Percentiles rank a stretch among this genome's conserved stretches.
Conservation (phyloP, 768 basidiomycete genomes). For the Boletus rubroflammeus region DNA sequence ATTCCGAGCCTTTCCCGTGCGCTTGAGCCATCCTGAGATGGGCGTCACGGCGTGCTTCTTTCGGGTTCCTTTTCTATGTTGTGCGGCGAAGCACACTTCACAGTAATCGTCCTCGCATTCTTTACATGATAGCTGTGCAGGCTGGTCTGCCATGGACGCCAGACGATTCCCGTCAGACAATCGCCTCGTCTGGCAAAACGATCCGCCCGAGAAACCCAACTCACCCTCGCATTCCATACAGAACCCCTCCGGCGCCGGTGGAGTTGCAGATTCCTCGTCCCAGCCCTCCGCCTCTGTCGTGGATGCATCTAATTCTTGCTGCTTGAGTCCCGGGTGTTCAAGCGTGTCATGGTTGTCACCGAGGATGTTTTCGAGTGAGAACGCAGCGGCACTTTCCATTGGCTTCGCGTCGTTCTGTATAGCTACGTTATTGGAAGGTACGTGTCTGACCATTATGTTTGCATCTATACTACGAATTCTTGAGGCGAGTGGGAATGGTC, state of each 20-base stretch:
- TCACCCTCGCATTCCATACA: conserved; percentile 87
- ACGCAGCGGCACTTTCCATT: conserved; percentile 21
- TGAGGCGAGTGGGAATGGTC: background rate
- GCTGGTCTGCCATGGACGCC: conserved; percentile 57
- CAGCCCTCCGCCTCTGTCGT: conserved; percentile 48
- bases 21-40: conserved; percentile 29
- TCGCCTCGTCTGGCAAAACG: background rate
- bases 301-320: conserved; percentile 31
- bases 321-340: conserved; percentile 46
- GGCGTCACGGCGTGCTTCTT: conserved; percentile 58
- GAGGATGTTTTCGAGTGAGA: conserved; percentile 72
- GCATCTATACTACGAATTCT: conserved; percentile 8
- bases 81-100: conserved; percentile 82
- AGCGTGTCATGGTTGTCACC: conserved; percentile 57
- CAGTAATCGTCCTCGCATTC: conserved; percentile 72
- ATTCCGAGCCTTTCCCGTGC: conserved; percentile 10
- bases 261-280: conserved; percentile 59
- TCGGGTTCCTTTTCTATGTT: conserved; percentile 78
- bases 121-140: conserved; percentile 70
- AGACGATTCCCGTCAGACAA: background rate
- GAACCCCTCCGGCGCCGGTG: conserved; percentile 54
- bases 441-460: conserved; percentile 21
- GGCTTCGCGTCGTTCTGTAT: conserved; percentile 9
- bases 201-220: background rate
- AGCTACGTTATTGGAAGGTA: conserved; percentile 12